A percentile compares a stretch with the other conserved stretches of the same genome.
phyloP scores from a whole-genome alignment of 768 basidiomycete species.

The Hydnum rufescens region DNA sequence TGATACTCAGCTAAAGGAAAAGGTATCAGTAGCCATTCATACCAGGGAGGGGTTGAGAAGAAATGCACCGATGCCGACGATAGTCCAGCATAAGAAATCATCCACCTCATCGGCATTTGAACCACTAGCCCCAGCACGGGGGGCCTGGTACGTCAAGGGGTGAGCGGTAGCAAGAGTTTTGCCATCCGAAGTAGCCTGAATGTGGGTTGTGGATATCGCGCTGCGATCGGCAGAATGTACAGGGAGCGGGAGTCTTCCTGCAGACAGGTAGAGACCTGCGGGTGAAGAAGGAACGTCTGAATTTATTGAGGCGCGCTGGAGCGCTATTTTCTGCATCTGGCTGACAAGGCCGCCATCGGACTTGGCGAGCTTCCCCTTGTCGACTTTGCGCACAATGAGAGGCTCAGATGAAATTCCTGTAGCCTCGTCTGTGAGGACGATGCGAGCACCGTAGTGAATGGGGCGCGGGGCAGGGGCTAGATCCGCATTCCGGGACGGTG shows the following conservation, averaged over 20 bases:
- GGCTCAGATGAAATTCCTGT: slow-evolving; percentile 76
- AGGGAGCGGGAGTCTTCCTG: slow-evolving; percentile 16
- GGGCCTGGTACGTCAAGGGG: slow-evolving; percentile 57
- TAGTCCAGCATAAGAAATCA: slow-evolving; percentile 90
- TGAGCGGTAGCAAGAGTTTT: slow-evolving; percentile 27
- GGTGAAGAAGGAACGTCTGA: slow-evolving; percentile 13
- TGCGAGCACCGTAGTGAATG: slow-evolving; percentile 81
- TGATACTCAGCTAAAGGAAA: slow-evolving; percentile 63
- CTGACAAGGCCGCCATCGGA: slow-evolving; percentile 85
- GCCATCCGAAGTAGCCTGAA: background rate
- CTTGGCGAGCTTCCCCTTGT: slow-evolving; percentile 69
- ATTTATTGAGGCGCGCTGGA: slow-evolving; percentile 48
- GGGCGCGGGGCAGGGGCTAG: slow-evolving; percentile 37
- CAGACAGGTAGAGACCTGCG: slow-evolving; percentile 77
- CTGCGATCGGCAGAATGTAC: background rate
- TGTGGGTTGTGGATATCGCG: background rate
- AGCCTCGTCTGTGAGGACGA: slow-evolving; percentile 64
- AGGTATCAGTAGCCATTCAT: background rate
- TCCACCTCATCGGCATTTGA: slow-evolving; percentile 83
- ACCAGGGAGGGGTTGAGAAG: background rate
- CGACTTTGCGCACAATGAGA: slow-evolving; percentile 77
- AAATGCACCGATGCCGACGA: slow-evolving; percentile 70
- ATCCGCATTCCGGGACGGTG: slow-evolving; percentile 3
- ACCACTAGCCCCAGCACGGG: slow-evolving; percentile 63
- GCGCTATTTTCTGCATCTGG: slow-evolving; percentile 91